Conservation (phyloP, 78 protist genomes). For the Abeoforma whisleri region DNA sequence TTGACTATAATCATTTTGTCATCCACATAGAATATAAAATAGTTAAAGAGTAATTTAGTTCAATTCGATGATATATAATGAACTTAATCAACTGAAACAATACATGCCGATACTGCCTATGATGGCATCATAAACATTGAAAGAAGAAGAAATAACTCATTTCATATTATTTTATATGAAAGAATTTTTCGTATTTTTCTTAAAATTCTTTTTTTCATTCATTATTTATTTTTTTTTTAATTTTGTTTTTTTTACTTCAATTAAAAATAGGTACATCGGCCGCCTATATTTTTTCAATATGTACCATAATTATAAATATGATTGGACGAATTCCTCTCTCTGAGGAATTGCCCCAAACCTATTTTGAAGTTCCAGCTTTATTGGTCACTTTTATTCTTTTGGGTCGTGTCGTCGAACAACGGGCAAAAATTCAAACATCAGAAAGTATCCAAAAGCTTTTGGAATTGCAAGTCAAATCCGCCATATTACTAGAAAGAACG, state of each 20-base stretch:
- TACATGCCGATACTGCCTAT: no score
- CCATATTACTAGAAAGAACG: not conserved
- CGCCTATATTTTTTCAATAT: conserved; percentile 68
- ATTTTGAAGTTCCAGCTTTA: conserved; percentile 54
- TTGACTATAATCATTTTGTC: not conserved
- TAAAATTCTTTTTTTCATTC: no score
- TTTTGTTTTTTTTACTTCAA: no score
- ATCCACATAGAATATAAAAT: no score
- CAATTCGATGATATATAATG: no score
- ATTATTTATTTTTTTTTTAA: no score
- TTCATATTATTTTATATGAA: no score
- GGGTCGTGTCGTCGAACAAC: not conserved
- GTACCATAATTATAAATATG: conserved; percentile 42
- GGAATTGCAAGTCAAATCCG: conserved; percentile 7
- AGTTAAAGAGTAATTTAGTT: no score
- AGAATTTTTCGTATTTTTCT: no score
- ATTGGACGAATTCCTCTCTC: not conserved
- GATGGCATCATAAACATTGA: no score
- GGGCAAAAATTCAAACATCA: not conserved
- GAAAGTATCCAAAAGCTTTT: conserved; percentile 8
- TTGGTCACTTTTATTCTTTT: conserved; percentile 67
- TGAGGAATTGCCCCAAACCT: not conserved
- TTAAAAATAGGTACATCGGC: conserved; percentile 68
- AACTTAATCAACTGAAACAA: no score
- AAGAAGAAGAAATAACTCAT: no score